Percentiles rank a stretch among this genome's conserved stretches.
phyloP scores from a whole-genome alignment of 305 asterid genomes.

The Fraxinus baroniana region DNA sequence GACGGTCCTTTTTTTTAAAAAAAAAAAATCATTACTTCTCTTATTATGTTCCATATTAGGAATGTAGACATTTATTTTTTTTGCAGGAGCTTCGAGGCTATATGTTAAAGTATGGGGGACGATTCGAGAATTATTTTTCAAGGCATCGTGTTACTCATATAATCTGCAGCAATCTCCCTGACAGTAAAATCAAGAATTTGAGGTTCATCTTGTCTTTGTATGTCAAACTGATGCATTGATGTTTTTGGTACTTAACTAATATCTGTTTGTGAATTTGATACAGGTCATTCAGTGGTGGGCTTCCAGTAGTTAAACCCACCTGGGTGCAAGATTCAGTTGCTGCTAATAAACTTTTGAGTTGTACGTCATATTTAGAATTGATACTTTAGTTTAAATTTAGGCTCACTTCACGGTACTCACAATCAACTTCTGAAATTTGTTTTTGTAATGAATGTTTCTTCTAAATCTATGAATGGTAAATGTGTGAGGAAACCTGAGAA shows the following conservation, averaged over 20 bases:
- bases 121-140: conserved; percentile 85
- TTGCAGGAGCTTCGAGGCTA: conserved; percentile 83
- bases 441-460: neutral
- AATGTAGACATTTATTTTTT: neutral
- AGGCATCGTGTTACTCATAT: conserved; percentile 84
- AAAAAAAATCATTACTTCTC: neutral
- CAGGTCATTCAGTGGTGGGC: conserved; percentile 96
- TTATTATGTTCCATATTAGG: conserved; percentile 5
- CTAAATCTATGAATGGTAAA: neutral
- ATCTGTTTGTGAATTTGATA: conserved; percentile 21
- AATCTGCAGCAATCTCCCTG: conserved; percentile 94
- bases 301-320: conserved; percentile 89
- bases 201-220: conserved; percentile 47
- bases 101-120: conserved; percentile 91
- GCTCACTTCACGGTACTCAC: neutral
- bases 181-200: conserved; percentile 90
- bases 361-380: conserved; percentile 47
- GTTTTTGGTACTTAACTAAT: conserved; percentile 9
- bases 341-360: conserved; percentile 80
- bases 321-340: conserved; percentile 90
- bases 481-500: neutral
- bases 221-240: conserved; percentile 10
- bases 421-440: neutral
- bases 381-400: neutral
- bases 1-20: neutral